Conservation (phyloP, 148 eudicot genomes). For the Diospyros kaki region DNA sequence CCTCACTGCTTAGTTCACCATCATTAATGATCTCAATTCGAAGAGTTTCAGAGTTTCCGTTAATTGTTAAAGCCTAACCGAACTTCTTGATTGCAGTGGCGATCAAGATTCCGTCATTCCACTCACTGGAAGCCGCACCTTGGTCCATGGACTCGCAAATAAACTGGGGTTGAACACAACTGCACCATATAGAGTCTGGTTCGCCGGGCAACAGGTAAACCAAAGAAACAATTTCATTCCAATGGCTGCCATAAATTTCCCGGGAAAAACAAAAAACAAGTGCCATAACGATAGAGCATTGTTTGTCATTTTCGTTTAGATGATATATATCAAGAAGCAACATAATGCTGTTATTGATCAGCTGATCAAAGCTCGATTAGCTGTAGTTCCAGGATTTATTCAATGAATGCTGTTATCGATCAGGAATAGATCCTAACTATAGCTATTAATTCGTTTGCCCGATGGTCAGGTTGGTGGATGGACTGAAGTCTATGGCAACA, state of each 20-base stretch:
- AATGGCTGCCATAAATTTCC: neutral
- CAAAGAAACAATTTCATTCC: neutral
- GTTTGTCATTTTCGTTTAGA: no score
- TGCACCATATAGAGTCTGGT: conserved; percentile 82
- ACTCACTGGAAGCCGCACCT: conserved; percentile 68
- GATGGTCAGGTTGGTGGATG: conserved; percentile 78
- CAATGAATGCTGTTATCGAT: no score
- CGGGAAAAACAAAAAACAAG: neutral
- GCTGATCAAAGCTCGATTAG: no score
- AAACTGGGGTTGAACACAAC: conserved; percentile 58
- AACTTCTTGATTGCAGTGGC: conserved; percentile 41
- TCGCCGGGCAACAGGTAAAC: conserved; percentile 74
- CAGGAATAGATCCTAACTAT: no score
- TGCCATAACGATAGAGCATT: neutral
- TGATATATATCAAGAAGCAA: no score
- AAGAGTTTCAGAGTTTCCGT: neutral
- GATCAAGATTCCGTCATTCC: conserved; percentile 95
- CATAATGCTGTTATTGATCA: no score
- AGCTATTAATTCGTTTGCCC: no score
- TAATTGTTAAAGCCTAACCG: conserved; percentile 3
- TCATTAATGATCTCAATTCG: neutral
- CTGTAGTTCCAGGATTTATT: no score
- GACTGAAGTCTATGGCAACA: conserved; percentile 72
- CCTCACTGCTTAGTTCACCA: neutral
- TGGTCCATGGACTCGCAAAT: conserved; percentile 53